Percentiles rank a stretch among this genome's conserved stretches.
phyloP scores from a whole-genome alignment of 192 early-diverging fungal genomes.

The Backusella australiensis region DNA sequence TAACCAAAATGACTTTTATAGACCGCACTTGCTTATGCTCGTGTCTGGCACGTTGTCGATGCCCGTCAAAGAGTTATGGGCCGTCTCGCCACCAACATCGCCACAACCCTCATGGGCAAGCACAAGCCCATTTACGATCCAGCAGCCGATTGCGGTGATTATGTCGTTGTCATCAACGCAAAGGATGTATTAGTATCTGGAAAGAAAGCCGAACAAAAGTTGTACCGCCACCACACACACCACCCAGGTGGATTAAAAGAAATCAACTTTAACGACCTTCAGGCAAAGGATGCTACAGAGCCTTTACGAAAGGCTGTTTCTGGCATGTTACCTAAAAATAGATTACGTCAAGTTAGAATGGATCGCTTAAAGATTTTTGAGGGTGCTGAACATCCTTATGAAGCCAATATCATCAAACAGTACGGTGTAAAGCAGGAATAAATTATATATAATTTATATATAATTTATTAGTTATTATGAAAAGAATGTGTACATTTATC shows the following conservation, averaged over 20 bases:
- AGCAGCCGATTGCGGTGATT: slow-evolving; percentile 92
- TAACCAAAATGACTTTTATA: slow-evolving; percentile 21
- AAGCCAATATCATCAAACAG: slow-evolving; percentile 76
- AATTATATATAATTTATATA: neutral
- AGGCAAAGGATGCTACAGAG: slow-evolving; percentile 75
- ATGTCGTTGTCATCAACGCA: slow-evolving; percentile 95
- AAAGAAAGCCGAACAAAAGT: slow-evolving; percentile 81
- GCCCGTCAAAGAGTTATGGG: slow-evolving; percentile 84
- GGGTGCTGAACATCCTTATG: slow-evolving; percentile 84
- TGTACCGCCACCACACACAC: slow-evolving; percentile 84
- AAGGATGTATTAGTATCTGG: slow-evolving; percentile 76
- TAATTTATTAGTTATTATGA: neutral
- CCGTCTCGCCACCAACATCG: slow-evolving; percentile 79
- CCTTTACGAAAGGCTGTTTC: slow-evolving; percentile 88
- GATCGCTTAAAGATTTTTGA: slow-evolving; percentile 80
- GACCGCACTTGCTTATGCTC: slow-evolving; percentile 81
- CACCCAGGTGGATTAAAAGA: slow-evolving; percentile 87
- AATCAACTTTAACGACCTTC: slow-evolving; percentile 68
- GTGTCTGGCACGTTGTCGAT: slow-evolving; percentile 93
- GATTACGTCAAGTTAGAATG: slow-evolving; percentile 75
- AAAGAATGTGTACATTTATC: neutral
- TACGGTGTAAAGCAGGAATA: slow-evolving; percentile 47
- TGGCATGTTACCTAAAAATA: slow-evolving; percentile 95
- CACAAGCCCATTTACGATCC: slow-evolving; percentile 94
- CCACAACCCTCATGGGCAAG: slow-evolving; percentile 92